phyloP scores from a whole-genome alignment of 768 basidiomycete species.

The Termitomyces sp. region DNA sequence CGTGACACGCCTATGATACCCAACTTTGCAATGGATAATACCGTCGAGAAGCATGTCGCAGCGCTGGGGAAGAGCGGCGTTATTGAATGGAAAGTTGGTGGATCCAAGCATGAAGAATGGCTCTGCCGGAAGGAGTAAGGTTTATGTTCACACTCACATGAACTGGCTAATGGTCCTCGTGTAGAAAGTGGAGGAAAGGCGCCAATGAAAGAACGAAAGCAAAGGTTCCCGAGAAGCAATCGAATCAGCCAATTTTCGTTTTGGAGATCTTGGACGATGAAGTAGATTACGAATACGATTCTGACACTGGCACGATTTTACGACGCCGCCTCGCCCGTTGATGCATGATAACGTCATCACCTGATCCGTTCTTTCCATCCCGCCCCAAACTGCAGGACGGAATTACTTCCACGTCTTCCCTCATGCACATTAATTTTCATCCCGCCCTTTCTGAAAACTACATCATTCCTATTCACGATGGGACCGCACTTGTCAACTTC shows the following conservation, averaged over 20 bases:
- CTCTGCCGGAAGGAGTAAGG: conserved; percentile 50
- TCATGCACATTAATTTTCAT: conserved; percentile 33
- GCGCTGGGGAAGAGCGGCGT: conserved; percentile 38
- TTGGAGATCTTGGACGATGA: conserved; percentile 5
- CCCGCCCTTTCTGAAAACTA: conserved; percentile 32
- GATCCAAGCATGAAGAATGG: conserved; percentile 48
- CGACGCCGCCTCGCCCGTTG: conserved; percentile 1
- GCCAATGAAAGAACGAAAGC: conserved; percentile 21
- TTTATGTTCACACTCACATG: background rate
- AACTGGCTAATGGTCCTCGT: conserved; percentile 2
- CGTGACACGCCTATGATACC: conserved; percentile 47
- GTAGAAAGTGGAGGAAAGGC: conserved; percentile 33
- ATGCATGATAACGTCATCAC: conserved; percentile 10
- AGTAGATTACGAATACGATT: background rate
- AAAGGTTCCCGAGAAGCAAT: background rate
- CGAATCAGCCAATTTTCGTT: background rate
- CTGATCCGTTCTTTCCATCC: background rate
- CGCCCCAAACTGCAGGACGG: conserved; percentile 2
- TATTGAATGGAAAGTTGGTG: conserved; percentile 49
- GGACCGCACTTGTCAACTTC: conserved; percentile 27
- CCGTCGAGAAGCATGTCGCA: conserved; percentile 56
- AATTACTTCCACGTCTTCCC: background rate
- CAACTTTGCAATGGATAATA: conserved; percentile 57
- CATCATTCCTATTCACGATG: conserved; percentile 18
- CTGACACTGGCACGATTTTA: background rate